Evolutionary conservation across 2,329 filamentous ascomycete species (phyloP).

Genomic region (Trichoderma simmonsii): DNA sequence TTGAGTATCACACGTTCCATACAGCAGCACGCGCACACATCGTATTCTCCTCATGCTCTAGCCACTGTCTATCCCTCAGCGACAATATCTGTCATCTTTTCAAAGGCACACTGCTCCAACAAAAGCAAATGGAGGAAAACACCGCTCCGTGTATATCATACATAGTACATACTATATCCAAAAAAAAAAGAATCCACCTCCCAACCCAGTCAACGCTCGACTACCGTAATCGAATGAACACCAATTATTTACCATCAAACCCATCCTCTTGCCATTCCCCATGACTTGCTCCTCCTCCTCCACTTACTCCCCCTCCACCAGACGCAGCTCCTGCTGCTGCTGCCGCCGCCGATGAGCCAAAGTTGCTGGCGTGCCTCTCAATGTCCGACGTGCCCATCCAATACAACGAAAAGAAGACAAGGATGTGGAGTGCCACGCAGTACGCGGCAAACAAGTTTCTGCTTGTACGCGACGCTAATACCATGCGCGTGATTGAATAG

Average conservation of each 20-base stretch:
- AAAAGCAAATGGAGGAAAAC: background rate
- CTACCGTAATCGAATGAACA: background rate
- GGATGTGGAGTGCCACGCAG: conserved; percentile 79
- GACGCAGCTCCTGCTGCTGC: conserved; percentile 42
- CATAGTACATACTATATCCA: conserved; percentile 8
- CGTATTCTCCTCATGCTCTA: background rate
- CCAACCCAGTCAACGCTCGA: background rate
- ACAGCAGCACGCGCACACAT: background rate
- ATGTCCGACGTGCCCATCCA: conserved; percentile 71
- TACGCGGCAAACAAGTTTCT: conserved; percentile 93
- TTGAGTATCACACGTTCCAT: too few species aligned
- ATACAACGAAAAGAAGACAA: conserved; percentile 85
- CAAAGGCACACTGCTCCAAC: background rate
- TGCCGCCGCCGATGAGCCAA: conserved; percentile 47
- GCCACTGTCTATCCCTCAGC: background rate
- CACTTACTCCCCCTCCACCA: conserved; percentile 23
- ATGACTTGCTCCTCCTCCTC: conserved; percentile 33
- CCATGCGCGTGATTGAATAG: conserved; percentile 85
- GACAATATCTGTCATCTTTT: background rate
- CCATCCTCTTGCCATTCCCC: conserved; percentile 64
- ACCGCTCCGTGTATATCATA: background rate
- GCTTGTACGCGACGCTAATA: conserved; percentile 84
- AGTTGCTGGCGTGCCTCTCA: conserved; percentile 56
- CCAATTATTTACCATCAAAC: conserved; percentile 42
- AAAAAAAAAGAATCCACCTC: background rate